Evolutionary conservation across 305 asterid species (phyloP), one percentile per base, ranked within the genome.

Genomic region (Fraxinus baroniana): DNA sequence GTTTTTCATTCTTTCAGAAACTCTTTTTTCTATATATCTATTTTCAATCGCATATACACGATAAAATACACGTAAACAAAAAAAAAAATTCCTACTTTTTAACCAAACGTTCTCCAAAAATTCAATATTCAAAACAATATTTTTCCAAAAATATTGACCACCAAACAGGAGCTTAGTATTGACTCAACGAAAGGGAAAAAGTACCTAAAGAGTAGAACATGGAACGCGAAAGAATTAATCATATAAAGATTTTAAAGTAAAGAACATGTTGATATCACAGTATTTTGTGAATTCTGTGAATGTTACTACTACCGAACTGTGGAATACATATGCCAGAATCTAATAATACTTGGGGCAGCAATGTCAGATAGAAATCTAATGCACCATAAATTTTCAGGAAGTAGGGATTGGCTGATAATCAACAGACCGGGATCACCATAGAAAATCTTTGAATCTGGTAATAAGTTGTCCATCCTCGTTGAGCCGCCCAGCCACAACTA

Each of bases 341-440:
- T 33, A 71, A 32, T 8, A 71, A 71, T 36, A 17, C 20, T 71
- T 33, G 76, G 22, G 76, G 76, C 44, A 30, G 7, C 28, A 33
- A 72, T 72, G 44, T 72, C 77, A 72, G 26, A 72, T 2, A 72
- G 46, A 72, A 72, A 72, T 72, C 76, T 32, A 72, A 33, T 33
- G 44, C 76, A 33, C 76, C 33, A 71, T 6, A 6, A 71, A 71
- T 13, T 32, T 68, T 66, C 32, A 28, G 74, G 76, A 17, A 71
- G 76, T 17, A 17, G 46, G 76, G 26, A 68, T 71, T 15, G 5
- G 28, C 7, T 3, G 74, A 71, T 32, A 6, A 32, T 30, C 22
- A 6, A 33, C 3, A 71, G 20, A 33, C 49, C 28, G 1, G 49
- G 77, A 35, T 72, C 13, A 33, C 76, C 37, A n/a, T n/a, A 72